Evolutionary conservation across 768 basidiomycete genomes (phyloP).

Genomic region (Serendipita vermifera): DNA sequence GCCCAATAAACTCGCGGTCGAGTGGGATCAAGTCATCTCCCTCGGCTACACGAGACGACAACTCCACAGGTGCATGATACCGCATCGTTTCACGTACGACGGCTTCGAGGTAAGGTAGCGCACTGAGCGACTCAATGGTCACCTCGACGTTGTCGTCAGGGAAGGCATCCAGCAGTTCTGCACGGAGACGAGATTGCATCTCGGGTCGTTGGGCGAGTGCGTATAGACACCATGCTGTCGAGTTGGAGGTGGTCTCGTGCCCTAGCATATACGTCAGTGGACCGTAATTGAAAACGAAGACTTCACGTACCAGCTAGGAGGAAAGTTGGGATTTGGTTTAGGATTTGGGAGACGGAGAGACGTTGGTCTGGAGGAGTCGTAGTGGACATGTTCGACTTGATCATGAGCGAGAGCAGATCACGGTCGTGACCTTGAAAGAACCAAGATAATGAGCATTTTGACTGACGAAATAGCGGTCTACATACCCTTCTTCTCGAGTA

Average conservation of each 20-base stretch:
- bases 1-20: slow-evolving; percentile 27
- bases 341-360: slow-evolving; percentile 49
- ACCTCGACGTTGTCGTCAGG: slow-evolving; percentile 13
- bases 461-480: not conserved
- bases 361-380: slow-evolving; percentile 43
- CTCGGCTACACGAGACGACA: slow-evolving; percentile 38
- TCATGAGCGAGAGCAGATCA: slow-evolving; percentile 47
- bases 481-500: not conserved
- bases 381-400: slow-evolving; percentile 51
- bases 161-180: slow-evolving; percentile 18
- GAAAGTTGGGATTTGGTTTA: slow-evolving; percentile 49
- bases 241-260: slow-evolving; percentile 19
- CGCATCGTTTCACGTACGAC: slow-evolving; percentile 35
- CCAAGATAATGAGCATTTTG: not conserved
- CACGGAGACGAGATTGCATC: slow-evolving; percentile 22
- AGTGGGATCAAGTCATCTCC: slow-evolving; percentile 49
- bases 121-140: slow-evolving; percentile 14
- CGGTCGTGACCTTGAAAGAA: slow-evolving; percentile 22
- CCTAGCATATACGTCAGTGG: not conserved
- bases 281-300: not conserved
- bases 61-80: slow-evolving; percentile 40
- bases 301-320: slow-evolving; percentile 37
- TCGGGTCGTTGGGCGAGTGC: slow-evolving; percentile 21
- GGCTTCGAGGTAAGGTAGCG: slow-evolving; percentile 21
- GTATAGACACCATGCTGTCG: slow-evolving; percentile 21